A percentile compares a stretch with the other conserved stretches of the same genome.
Conservation (phyloP, 768 basidiomycete genomes). For the Panaeolus cyanescens region DNA sequence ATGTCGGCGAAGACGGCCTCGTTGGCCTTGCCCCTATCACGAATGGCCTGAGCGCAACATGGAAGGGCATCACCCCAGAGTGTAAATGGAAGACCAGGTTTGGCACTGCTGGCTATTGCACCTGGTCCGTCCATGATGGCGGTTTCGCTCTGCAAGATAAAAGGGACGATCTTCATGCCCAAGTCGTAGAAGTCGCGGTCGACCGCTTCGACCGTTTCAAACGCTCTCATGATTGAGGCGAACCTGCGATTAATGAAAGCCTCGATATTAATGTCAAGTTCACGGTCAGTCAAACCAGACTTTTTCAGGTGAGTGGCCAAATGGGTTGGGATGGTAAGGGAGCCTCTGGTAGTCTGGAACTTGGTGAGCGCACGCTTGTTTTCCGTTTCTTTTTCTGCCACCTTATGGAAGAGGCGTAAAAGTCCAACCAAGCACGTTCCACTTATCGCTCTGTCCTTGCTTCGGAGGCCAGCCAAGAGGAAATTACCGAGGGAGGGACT, state of each 20-base stretch:
- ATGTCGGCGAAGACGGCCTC: constrained; percentile 62
- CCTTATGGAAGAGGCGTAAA: constrained; percentile 46
- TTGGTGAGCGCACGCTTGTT: constrained; percentile 46
- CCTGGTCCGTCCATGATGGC: constrained; percentile 57
- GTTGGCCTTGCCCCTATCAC: constrained; percentile 34
- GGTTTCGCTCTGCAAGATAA: constrained; percentile 61
- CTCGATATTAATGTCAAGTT: constrained; percentile 43
- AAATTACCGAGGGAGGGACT: constrained; percentile 46
- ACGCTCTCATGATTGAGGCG: constrained; percentile 54
- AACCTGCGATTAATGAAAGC: constrained; percentile 44
- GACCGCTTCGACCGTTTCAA: no score
- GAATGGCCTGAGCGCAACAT: constrained; percentile 57
- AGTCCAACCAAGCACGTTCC: constrained; percentile 54
- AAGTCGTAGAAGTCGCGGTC: constrained; percentile 52
- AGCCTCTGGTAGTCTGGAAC: constrained; percentile 39
- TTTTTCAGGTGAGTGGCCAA: constrained; percentile 46
- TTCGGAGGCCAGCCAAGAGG: constrained; percentile 56
- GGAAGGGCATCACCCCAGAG: constrained; percentile 63
- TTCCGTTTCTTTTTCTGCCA: constrained; percentile 51
- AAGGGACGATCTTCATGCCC: constrained; percentile 46
- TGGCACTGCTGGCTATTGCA: constrained; percentile 38
- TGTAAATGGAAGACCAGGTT: constrained; percentile 58
- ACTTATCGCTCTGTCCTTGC: constrained; percentile 53
- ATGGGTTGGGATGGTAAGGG: constrained; percentile 48
- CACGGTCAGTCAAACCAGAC: constrained; percentile 51